Percentiles rank a stretch among this genome's conserved stretches.
These are phyloP conservation scores for Cladosporium phlei DNA, from an alignment of 2,329 filamentous ascomycete species.

Conservation along the genomic window DNA sequence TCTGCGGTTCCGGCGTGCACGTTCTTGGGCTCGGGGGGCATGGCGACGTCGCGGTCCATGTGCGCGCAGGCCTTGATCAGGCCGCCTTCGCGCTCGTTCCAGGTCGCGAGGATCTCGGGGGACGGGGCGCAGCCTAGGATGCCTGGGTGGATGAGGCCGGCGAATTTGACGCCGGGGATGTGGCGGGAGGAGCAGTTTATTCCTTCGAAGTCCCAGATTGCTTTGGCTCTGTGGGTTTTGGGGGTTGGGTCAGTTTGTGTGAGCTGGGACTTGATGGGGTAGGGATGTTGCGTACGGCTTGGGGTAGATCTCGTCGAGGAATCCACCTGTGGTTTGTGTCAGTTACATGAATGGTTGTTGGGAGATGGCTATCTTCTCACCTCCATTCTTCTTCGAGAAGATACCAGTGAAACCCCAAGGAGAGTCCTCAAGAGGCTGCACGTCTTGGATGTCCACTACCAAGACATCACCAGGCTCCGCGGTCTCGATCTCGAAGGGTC, in stretches of 20 bases:
- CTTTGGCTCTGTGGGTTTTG: constrained; percentile 54
- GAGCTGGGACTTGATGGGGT: not conserved
- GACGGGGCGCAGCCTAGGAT: constrained; percentile 88
- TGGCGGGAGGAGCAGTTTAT: constrained; percentile 81
- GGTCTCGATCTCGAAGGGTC: constrained; percentile 80
- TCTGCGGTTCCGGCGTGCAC: constrained; percentile 65
- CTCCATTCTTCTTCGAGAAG: not conserved
- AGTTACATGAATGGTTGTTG: too few relatives aligned
- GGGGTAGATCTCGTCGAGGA: constrained; percentile 82
- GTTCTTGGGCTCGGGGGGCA: constrained; percentile 67
- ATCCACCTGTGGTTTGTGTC: constrained; percentile 84
- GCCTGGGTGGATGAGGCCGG: constrained; percentile 81
- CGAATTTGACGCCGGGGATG: constrained; percentile 80
- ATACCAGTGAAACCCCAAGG: constrained; percentile 84
- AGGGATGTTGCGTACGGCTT: constrained; percentile 57
- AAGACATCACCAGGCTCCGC: constrained; percentile 82
- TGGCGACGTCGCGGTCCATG: constrained; percentile 67
- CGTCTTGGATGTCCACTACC: constrained; percentile 85
- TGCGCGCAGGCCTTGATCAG: constrained; percentile 65
- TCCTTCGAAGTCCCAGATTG: constrained; percentile 73
- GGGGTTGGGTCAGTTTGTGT: not conserved
- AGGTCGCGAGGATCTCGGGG: constrained; percentile 67
- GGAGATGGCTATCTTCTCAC: too few relatives aligned
- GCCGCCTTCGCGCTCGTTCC: constrained; percentile 79
- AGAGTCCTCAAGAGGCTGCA: constrained; percentile 78